Conservation (phyloP, 495 filamentous ascomycete species). For the Achaetomiella virescens region DNA sequence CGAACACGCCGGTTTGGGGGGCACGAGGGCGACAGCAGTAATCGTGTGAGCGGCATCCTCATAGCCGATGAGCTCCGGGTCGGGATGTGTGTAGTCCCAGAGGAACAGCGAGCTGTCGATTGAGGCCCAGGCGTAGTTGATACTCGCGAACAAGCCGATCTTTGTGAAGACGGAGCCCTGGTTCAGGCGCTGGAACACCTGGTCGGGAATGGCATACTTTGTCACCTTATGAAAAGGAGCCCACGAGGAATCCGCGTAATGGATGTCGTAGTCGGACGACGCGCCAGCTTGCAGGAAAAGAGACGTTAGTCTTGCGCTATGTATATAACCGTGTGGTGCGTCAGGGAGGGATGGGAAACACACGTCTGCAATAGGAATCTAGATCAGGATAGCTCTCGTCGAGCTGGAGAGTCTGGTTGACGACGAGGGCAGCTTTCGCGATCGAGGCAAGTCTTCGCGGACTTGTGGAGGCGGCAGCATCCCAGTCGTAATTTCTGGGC, state of each 20-base stretch:
- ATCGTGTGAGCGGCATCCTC: conserved; percentile 85
- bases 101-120: conserved; percentile 95
- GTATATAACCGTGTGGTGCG: not conserved
- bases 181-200: conserved; percentile 86
- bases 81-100: conserved; percentile 90
- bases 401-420: conserved; percentile 67
- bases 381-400: conserved; percentile 84
- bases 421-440: conserved; percentile 72
- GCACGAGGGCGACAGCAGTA: conserved; percentile 73
- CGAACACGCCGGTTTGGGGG: conserved; percentile 77
- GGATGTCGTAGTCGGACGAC: conserved; percentile 88
- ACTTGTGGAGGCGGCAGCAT: conserved; percentile 4
- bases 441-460: conserved; percentile 49
- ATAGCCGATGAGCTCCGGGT: conserved; percentile 84
- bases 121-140: conserved; percentile 90
- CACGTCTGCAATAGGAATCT: conserved; percentile 84
- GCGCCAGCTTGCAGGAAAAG: conserved; percentile 48
- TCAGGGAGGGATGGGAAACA: conserved; percentile 30
- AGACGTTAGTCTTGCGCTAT: conserved; percentile 3
- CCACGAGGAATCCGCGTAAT: conserved; percentile 59
- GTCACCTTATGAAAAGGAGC: conserved; percentile 79
- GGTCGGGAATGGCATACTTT: conserved; percentile 79
- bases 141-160: conserved; percentile 88
- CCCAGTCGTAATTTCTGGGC: conserved; percentile 1
- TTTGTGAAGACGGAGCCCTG: conserved; percentile 70